phyloP scores from a whole-genome alignment of 768 basidiomycete species.

The Auricularia cornea region DNA sequence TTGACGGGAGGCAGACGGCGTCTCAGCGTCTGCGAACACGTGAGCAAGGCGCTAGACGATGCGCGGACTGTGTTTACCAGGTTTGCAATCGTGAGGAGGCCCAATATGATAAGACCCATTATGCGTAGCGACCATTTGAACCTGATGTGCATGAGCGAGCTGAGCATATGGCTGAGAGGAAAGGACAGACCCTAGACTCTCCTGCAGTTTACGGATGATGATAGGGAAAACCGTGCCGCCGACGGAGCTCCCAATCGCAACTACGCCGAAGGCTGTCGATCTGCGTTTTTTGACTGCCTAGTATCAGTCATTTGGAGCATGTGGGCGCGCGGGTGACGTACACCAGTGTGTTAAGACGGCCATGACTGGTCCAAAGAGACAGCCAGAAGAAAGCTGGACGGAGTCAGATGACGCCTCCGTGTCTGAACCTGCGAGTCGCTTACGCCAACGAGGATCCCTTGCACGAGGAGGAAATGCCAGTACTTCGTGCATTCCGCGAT shows the following conservation, averaged over 20 bases:
- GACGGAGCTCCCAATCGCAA: constrained; percentile 17
- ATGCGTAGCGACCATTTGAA: constrained; percentile 9
- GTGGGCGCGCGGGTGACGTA: constrained; percentile 3
- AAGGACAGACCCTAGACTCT: constrained; percentile 1
- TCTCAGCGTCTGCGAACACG: constrained; percentile 6
- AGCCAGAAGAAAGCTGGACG: constrained; percentile 16
- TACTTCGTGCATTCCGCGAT: constrained; percentile 60
- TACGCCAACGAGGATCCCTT: constrained; percentile 61
- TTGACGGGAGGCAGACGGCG: neutral
- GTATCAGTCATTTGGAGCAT: neutral
- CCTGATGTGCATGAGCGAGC: neutral
- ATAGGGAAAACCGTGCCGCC: constrained; percentile 23
- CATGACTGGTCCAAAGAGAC: constrained; percentile 17
- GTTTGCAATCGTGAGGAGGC: constrained; percentile 15
- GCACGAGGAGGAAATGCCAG: constrained; percentile 74
- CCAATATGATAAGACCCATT: constrained; percentile 12
- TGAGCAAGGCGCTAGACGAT: neutral
- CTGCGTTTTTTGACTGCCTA: constrained; percentile 5
- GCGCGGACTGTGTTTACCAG: constrained; percentile 7
- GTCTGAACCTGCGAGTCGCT: constrained; percentile 14
- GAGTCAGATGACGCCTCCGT: neutral
- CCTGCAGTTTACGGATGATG: constrained; percentile 11
- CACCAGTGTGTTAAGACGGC: constrained; percentile 20
- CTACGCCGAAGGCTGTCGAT: constrained; percentile 10
- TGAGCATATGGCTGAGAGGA: no score